Percentiles rank a stretch among this genome's conserved stretches.
phyloP scores from a whole-genome alignment of 2,329 filamentous ascomycete genomes.

The Claviceps digitariae region DNA sequence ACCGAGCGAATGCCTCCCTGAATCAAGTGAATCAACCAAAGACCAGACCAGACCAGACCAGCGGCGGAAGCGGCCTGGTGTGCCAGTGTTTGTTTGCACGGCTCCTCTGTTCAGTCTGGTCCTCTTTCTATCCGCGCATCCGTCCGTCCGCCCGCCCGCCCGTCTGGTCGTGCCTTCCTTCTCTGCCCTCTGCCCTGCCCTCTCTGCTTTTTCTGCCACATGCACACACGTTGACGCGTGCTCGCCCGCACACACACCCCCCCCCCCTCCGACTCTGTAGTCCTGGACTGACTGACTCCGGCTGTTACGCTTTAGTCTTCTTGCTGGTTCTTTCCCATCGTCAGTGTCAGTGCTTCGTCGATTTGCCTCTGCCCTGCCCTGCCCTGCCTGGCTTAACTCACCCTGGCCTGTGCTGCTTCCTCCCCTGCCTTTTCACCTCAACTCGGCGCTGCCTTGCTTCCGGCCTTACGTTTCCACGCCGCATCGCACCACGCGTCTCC shows the following conservation, averaged over 20 bases:
- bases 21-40: background rate
- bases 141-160: background rate
- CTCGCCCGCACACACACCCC: background rate
- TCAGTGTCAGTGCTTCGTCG: conserved; percentile 9
- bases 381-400: conserved; percentile 3
- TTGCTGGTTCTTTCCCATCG: conserved; percentile 7
- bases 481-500: conserved; percentile 4
- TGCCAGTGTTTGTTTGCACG: background rate
- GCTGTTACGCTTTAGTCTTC: conserved; percentile 5
- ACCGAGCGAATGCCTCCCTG: background rate
- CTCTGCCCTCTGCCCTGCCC: background rate
- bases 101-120: no score
- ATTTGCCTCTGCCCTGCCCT: background rate
- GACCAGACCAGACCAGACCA: no score
- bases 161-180: background rate
- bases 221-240: no score
- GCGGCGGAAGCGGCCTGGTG: no score
- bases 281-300: background rate
- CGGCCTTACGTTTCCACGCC: conserved; percentile 5
- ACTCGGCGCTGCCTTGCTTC: conserved; percentile 3
- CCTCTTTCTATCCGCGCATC: background rate
- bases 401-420: background rate
- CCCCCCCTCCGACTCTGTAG: background rate
- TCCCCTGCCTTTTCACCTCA: conserved; percentile 1
- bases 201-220: background rate